Conservation (phyloP, 2,329 filamentous ascomycete species). For the Colletotrichum plurivorum region DNA sequence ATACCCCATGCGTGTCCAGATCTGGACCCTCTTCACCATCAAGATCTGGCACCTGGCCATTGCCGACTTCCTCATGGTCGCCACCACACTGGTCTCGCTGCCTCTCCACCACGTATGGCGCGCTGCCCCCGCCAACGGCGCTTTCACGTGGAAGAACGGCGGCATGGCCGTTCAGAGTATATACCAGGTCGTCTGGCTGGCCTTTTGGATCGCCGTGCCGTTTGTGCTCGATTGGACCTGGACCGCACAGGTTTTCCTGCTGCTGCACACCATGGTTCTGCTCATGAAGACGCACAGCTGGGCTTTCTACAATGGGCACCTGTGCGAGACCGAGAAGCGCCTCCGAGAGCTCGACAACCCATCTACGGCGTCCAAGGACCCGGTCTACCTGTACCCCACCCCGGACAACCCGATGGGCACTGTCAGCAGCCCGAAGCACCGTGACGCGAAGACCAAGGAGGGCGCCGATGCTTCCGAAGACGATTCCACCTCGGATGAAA, state of each 20-base stretch:
- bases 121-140: conserved; percentile 60
- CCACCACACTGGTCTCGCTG: conserved; percentile 78
- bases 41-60: conserved; percentile 90
- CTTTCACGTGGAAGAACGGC: conserved; percentile 79
- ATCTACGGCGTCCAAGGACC: conserved; percentile 66
- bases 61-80: conserved; percentile 89
- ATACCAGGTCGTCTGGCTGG: conserved; percentile 84
- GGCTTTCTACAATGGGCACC: conserved; percentile 96
- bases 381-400: conserved; percentile 83
- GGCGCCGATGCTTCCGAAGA: conserved; percentile 44
- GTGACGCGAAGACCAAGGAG: conserved; percentile 42
- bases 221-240: conserved; percentile 93
- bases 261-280: conserved; percentile 89
- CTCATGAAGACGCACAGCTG: conserved; percentile 99
- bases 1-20: conserved; percentile 84
- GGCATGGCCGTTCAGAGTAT: conserved; percentile 89
- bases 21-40: conserved; percentile 89
- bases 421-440: conserved; percentile 43
- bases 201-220: conserved; percentile 86
- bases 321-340: conserved; percentile 88
- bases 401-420: conserved; percentile 66
- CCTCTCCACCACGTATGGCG: conserved; percentile 81
- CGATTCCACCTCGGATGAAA: conserved; percentile 58
- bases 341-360: conserved; percentile 85
- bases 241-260: conserved; percentile 96